phyloP scores from a whole-genome alignment of 352 stramenopile species.

The Globisporangium echinulatum region DNA sequence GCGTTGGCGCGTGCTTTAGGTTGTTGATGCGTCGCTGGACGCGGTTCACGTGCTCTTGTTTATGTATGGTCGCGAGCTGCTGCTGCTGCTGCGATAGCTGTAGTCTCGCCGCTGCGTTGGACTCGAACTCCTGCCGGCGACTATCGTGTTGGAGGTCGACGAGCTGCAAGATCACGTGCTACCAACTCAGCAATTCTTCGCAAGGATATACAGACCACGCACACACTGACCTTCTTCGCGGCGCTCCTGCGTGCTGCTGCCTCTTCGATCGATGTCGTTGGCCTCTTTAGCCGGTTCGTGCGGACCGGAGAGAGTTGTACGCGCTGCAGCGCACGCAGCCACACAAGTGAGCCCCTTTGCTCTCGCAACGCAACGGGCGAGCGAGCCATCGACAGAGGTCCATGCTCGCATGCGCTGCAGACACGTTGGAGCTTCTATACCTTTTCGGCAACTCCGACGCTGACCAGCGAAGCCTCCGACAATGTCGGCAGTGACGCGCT shows the following conservation, averaged over 20 bases:
- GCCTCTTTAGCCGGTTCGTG: not conserved
- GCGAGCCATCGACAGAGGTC: too few relatives aligned
- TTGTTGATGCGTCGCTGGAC: constrained; percentile 7
- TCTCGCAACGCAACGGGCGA: too few relatives aligned
- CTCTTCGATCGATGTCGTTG: constrained; percentile 24
- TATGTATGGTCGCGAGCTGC: constrained; percentile 5
- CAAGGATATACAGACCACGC: not conserved
- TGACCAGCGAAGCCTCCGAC: too few relatives aligned
- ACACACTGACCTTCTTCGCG: constrained; percentile 14
- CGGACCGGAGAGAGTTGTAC: not conserved
- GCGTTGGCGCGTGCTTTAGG: not conserved
- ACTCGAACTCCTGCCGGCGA: constrained; percentile 4
- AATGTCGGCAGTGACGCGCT: too few relatives aligned
- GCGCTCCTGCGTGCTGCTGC: constrained; percentile 18
- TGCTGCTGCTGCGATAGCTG: not conserved
- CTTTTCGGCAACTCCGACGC: too few relatives aligned
- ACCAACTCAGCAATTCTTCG: not conserved
- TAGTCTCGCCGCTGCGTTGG: not conserved
- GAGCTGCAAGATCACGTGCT: constrained; percentile 3
- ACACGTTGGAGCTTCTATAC: too few relatives aligned
- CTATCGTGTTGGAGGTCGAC: constrained; percentile 3
- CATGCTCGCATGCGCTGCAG: too few relatives aligned
- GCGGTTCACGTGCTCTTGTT: constrained; percentile 11
- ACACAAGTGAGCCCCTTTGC: too few relatives aligned
- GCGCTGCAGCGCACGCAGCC: not conserved